Conservation (phyloP, 306 rosid species). For the Mimosa pudica region DNA sequence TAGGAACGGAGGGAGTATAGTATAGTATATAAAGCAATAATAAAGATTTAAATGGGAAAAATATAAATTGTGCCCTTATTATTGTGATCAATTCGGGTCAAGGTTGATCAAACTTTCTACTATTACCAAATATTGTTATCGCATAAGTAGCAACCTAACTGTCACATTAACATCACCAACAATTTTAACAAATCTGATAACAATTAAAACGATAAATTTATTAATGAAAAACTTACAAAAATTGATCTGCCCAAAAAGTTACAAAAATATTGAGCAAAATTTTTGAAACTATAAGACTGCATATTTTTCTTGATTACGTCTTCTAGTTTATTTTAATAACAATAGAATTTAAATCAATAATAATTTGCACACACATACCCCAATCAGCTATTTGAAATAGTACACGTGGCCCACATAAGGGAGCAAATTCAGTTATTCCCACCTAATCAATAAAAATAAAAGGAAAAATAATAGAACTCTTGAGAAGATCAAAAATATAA, state of each 20-base stretch:
- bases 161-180: neutral
- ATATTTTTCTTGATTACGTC: neutral
- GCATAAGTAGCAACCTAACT: neutral
- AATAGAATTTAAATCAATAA: neutral
- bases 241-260: no score
- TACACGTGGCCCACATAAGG: neutral
- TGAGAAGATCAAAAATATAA: no score
- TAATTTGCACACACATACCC: neutral
- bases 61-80: neutral
- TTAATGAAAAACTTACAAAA: neutral
- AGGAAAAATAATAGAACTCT: neutral
- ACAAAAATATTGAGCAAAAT: neutral
- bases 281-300: neutral
- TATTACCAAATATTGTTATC: neutral
- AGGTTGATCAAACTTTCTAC: neutral
- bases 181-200: neutral
- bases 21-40: neutral
- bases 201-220: neutral
- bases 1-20: no score
- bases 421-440: neutral
- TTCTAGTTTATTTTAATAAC: neutral
- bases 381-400: neutral
- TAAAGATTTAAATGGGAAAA: neutral
- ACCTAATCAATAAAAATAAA: neutral
- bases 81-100: neutral